Percentiles rank a stretch among this genome's conserved stretches.
phyloP scores from a whole-genome alignment of 352 stramenopile genomes.

The Globisporangium heterothallicum region DNA sequence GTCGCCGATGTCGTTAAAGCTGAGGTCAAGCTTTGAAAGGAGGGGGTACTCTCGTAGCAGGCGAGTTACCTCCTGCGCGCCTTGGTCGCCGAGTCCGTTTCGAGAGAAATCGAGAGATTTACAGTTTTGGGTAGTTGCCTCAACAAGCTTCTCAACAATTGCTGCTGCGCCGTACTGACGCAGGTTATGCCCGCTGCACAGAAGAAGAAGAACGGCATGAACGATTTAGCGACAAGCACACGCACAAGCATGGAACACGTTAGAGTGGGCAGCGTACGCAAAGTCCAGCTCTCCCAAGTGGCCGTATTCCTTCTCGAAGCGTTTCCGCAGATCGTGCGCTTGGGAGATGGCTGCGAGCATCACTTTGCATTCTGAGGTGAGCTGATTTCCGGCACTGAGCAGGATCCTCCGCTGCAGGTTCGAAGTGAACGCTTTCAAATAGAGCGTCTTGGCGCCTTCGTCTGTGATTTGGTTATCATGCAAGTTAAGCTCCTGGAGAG shows the following conservation, averaged over 20 bases:
- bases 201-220: background rate
- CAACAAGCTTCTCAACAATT: conserved; percentile 32
- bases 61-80: conserved; percentile 34
- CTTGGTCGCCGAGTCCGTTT: conserved; percentile 55
- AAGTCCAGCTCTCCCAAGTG: conserved; percentile 30
- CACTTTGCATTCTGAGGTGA: conserved; percentile 43
- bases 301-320: conserved; percentile 38
- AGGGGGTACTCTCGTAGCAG: conserved; percentile 27
- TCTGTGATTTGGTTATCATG: conserved; percentile 51
- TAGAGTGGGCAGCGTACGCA: conserved; percentile 15
- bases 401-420: conserved; percentile 40
- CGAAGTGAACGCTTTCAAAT: conserved; percentile 40
- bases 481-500: conserved; percentile 42
- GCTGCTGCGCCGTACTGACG: conserved; percentile 45
- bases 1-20: conserved; percentile 72
- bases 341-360: conserved; percentile 49
- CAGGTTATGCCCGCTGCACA: conserved; percentile 26
- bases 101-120: conserved; percentile 38
- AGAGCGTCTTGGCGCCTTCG: conserved; percentile 34
- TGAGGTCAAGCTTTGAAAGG: conserved; percentile 52
- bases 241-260: background rate
- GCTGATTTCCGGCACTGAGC: conserved; percentile 29
- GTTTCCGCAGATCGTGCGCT: conserved; percentile 47
- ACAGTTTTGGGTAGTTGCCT: conserved; percentile 18
- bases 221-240: background rate